Evolutionary conservation across 805 yeast genomes (phyloP), one percentile per base, ranked within the genome.

Genomic region (Candida xyloterini): DNA sequence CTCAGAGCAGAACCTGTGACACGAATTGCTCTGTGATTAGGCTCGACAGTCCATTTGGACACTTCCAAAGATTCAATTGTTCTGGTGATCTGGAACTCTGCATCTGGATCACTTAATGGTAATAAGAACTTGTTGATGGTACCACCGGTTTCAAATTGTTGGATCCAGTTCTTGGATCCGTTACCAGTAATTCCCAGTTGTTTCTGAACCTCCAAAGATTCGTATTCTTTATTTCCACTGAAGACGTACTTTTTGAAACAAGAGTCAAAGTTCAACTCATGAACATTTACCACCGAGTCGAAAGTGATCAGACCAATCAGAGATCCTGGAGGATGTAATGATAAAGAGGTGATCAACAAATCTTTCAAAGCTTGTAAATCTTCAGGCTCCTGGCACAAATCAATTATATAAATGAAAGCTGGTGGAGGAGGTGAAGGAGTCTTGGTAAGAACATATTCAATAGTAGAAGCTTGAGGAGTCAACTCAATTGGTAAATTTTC

Each of bases 1-100:
- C 84, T 78, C 53, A 90, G 64, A 5, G 99, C 98, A 21, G 95
- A 81, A 44, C 99, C 99, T 3, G 96, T 87, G 44, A 91, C 84
- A 68, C 99, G 78, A 39, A 86, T 67, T 7, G 98, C 85, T 62
- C 99, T 79, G 57, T 80, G 80, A 37, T 85, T 87, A 35, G 84
- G 77, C 33, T 84, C 83, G 26, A 85, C 84, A 24, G 91, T 78
- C 99, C 99, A 93, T 43, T 59, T 63, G 9, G 68, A 64, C 23
- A 55, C 52, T 44, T 79, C 70, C 59, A 93, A 73, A 45, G 79
- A 78, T 65, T 89, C 96, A 52, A 93, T 73, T 40, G 86, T 74
- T 47, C 77, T 79, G 21, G 87, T 84, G 53, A 91, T 73, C 65
- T 83, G 89, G 62, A 82, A 83, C 68, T 91, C 97, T 39, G 91